Percentiles rank a stretch among this genome's conserved stretches.
These are phyloP conservation scores for Colletotrichum echinochloae DNA, from an alignment of 2,329 filamentous ascomycete species.

Conservation along the genomic window DNA sequence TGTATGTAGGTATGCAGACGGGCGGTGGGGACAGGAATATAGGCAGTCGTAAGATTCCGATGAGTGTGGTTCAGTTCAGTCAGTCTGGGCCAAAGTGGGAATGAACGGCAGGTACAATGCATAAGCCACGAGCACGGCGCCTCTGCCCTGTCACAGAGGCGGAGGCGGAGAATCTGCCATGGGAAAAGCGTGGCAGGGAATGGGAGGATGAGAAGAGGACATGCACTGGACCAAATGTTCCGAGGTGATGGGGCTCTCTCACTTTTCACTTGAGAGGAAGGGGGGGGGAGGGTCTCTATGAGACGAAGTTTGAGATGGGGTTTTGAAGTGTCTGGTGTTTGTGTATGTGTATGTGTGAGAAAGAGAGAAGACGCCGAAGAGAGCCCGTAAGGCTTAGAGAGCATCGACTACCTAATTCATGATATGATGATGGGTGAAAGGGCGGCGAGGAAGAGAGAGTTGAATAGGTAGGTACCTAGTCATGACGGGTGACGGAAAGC, in stretches of 20 bases:
- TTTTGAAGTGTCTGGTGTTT: no score
- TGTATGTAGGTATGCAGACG: neutral
- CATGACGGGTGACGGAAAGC: slow-evolving; percentile 12
- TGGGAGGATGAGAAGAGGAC: neutral
- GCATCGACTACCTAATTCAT: neutral
- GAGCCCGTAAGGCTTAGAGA: neutral
- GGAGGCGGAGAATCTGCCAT: slow-evolving; percentile 4
- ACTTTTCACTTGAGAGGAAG: neutral
- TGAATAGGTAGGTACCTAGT: no score
- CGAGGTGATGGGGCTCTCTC: neutral
- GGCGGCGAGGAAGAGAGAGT: neutral
- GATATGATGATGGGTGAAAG: neutral
- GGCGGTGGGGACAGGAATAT: neutral
- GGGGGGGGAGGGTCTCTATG: neutral
- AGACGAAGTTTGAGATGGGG: no score
- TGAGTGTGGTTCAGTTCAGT: neutral
- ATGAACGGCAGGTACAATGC: slow-evolving; percentile 37
- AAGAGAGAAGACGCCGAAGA: neutral
- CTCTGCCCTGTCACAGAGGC: slow-evolving; percentile 3
- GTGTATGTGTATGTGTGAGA: no score
- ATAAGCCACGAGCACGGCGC: slow-evolving; percentile 12
- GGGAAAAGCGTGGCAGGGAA: neutral
- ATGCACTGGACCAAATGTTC: neutral
- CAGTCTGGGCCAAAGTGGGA: slow-evolving; percentile 21
- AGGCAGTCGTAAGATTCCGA: slow-evolving; percentile 10